Evolutionary conservation across 768 basidiomycete genomes (phyloP), one percentile per base, ranked within the genome.

Genomic region (Cubamyces sp.): DNA sequence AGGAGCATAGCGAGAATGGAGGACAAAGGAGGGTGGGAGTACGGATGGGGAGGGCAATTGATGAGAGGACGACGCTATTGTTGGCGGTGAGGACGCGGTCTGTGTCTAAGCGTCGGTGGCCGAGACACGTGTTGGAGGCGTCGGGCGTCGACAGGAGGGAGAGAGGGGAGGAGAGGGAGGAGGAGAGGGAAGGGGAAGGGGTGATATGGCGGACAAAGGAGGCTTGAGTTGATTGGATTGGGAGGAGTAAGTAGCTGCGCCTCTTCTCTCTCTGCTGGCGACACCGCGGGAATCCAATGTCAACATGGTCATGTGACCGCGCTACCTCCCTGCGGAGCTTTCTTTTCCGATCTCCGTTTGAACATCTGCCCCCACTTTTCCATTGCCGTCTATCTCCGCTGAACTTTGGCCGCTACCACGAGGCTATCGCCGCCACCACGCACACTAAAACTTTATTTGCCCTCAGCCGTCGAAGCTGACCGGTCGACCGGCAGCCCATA

Each of bases 11-110:
- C 59, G 63, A 57, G 51, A 40, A 37, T 45, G 65, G 55, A 54
- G 58, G 70, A 70, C 65, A 71, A 71, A 69, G 62, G 66, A 71
- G 55, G 61, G 70, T 71, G 64, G 53, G 57, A 25, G 37, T 58
- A 54, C 49, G 41, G 48, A 45, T 45, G 45, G 58, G 25, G 45
- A 34, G 43, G 42, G 42, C 23, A 45, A 39, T 42, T 43, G 48
- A 26, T 49, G 18, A 30, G 28, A 25, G 48, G 21, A 18, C 42
- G 16, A 30, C 43, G 40, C n/a, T 19, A 50, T 30, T 42, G 55
- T 30, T 43, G 41, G 3, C 41, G 61, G 40, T 26, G 42, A 46
- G 34, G 34, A 40, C 45, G 19, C n/a, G 19, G 8, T 30, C 28
- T 9, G 28, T 11, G 14, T 8, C n/a, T 25, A 11, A 14, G 19